Evolutionary conservation across 1,139 yeast genomes (phyloP).

Genomic region (Geotrichum klebahnii): DNA sequence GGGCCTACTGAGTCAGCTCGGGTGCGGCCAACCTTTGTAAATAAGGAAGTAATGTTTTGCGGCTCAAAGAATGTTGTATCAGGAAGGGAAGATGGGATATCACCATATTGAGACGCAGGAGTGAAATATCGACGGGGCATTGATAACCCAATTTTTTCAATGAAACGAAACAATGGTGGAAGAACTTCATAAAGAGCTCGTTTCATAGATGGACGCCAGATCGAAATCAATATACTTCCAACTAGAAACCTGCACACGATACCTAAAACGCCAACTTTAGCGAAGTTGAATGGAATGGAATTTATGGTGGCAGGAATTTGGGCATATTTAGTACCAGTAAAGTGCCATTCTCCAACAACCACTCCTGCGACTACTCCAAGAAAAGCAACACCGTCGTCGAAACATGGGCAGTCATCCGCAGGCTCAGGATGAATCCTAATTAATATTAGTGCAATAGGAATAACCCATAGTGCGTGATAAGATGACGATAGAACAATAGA

Average conservation of each 20-base stretch:
- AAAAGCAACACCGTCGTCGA: slow-evolving; percentile 92
- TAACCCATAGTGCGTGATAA: slow-evolving; percentile 38
- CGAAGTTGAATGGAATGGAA: slow-evolving; percentile 10
- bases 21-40: slow-evolving; percentile 6
- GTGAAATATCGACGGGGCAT: slow-evolving; percentile 41
- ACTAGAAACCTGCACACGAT: slow-evolving; percentile 45
- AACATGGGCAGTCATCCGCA: slow-evolving; percentile 92
- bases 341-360: slow-evolving; percentile 53
- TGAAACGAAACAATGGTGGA: slow-evolving; percentile 41
- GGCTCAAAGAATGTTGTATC: slow-evolving; percentile 10
- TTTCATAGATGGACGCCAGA: slow-evolving; percentile 45
- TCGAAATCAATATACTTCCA: slow-evolving; percentile 57
- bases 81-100: slow-evolving; percentile 30
- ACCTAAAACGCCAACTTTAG: background rate
- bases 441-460: slow-evolving; percentile 42
- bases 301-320: background rate
- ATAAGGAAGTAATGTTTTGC: slow-evolving; percentile 2
- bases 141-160: slow-evolving; percentile 37
- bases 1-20: slow-evolving; percentile 44
- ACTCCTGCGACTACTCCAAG: slow-evolving; percentile 82
- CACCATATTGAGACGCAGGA: slow-evolving; percentile 39
- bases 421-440: slow-evolving; percentile 77
- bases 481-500: slow-evolving; percentile 4
- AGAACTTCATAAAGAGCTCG: slow-evolving; percentile 43
- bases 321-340: background rate